Evolutionary conservation across 2,329 filamentous ascomycete genomes (phyloP), one percentile per base, ranked within the genome.

Genomic region (Fusarium sp.): DNA sequence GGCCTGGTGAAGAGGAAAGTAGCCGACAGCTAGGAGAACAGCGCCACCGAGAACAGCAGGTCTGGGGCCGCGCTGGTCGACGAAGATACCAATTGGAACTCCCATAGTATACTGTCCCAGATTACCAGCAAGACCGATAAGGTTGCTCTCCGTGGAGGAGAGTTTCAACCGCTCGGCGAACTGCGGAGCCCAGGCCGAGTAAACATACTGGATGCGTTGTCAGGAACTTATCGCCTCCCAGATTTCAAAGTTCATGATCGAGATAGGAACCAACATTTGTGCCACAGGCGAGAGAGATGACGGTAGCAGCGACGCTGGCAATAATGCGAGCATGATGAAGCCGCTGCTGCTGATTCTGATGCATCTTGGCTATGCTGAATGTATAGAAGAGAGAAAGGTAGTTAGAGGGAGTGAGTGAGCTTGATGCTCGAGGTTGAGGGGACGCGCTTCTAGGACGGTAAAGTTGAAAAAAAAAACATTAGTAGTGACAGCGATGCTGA

Each of bases 171-270:
- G 92, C 79, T 97, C 92, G 59, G 95, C 95, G 80, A 98, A 98
- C 84, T 98, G 95, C 22, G 96, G 96, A 16, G 94, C 95, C 95
- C 96, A 99, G 83, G 96, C 96, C 64, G 95, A 98, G 84, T 98
- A 99, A 80, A 95, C 96, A 90, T 99, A 98, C 94, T 98, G 80
- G 59, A 62, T 20, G 59, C 35, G 56, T 62, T 57, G 66, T 77
- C 72, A 69, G 64, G 58, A 58, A 10, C 40, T 52, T 52, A n/a
- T 29, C 47, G 47, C 47, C 47, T 31, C 47, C 18, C 47, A 2
- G 10, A 31, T 52, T 18, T 52, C 18, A 63, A 57, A 47, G 27
- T 50, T 54, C 60, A 38, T 34, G 24, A 42, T 47, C 54, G 11
- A 24, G 22, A 68, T 57, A 37, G 40, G 38, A 57, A 84, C 91